These are phyloP conservation scores for Pisolithus microcarpus DNA, from an alignment of 768 basidiomycete species.

Conservation along the genomic window DNA sequence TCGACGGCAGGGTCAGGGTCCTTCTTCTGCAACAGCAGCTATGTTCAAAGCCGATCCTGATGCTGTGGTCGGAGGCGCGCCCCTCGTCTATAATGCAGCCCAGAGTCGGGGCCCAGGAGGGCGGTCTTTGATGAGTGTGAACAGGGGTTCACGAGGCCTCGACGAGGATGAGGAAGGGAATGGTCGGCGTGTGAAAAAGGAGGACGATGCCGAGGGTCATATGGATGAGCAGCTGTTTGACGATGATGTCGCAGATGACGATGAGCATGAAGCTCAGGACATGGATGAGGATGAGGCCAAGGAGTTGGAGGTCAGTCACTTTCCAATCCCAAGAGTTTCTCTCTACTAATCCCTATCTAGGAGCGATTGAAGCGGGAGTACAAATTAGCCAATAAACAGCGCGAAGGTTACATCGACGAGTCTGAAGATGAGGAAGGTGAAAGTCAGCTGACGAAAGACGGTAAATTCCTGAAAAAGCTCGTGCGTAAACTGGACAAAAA, in stretches of 20 bases:
- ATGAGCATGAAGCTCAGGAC: constrained; percentile 67
- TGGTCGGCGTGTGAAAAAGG: constrained; percentile 44
- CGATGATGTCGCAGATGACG: constrained; percentile 82
- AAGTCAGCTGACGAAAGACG: constrained; percentile 56
- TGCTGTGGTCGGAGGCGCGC: constrained; percentile 35
- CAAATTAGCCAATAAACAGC: constrained; percentile 65
- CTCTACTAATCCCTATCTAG: constrained; percentile 29
- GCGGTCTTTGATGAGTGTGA: constrained; percentile 56
- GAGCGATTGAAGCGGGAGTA: constrained; percentile 83
- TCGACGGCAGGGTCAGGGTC: constrained; percentile 49
- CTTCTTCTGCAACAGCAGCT: constrained; percentile 56
- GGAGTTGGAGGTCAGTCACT: constrained; percentile 60
- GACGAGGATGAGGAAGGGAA: constrained; percentile 66
- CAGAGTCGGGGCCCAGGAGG: constrained; percentile 68
- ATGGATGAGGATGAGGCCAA: constrained; percentile 81
- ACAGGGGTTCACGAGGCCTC: constrained; percentile 53
- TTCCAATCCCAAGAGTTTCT: background rate
- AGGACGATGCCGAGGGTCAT: constrained; percentile 71
- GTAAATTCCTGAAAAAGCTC: constrained; percentile 78
- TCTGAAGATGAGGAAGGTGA: constrained; percentile 68
- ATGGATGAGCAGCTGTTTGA: constrained; percentile 79
- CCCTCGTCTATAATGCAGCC: constrained; percentile 41
- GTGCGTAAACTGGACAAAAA: constrained; percentile 81
- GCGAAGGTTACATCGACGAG: constrained; percentile 64
- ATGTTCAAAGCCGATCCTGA: constrained; percentile 64